Conservation (phyloP, 75 land plant species). For the Cupressus sempervirens region DNA sequence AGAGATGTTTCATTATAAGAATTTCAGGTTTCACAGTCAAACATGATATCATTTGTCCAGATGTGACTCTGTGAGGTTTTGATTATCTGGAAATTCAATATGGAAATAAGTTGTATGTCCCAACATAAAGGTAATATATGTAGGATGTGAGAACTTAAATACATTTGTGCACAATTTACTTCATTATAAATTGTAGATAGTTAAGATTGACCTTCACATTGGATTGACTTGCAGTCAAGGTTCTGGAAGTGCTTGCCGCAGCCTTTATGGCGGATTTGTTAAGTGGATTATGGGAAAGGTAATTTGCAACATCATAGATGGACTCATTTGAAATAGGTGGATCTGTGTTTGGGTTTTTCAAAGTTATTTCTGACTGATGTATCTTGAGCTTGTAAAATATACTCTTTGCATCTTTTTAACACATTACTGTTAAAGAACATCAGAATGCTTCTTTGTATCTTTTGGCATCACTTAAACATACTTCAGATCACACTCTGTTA, state of each 20-base stretch:
- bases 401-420: neutral
- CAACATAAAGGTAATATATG: neutral
- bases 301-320: constrained; percentile 12
- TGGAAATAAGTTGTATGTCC: neutral
- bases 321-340: constrained; percentile 1
- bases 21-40: too few relatives aligned
- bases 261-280: constrained; percentile 94
- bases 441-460: too few relatives aligned
- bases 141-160: neutral
- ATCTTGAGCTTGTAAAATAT: neutral
- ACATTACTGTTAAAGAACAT: neutral
- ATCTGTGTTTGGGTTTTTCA: constrained; percentile 9
- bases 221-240: constrained; percentile 63
- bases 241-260: constrained; percentile 99
- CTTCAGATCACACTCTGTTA: too few relatives aligned
- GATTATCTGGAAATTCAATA: neutral
- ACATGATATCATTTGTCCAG: too few relatives aligned
- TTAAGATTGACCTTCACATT: neutral
- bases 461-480: too few relatives aligned
- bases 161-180: neutral
- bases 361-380: neutral
- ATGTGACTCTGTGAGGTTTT: too few relatives aligned
- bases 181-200: neutral
- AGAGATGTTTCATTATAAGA: too few relatives aligned
- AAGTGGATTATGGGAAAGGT: constrained; percentile 98